Conservation (phyloP, 352 stramenopile genomes). For the Aphanomyces astaci region DNA sequence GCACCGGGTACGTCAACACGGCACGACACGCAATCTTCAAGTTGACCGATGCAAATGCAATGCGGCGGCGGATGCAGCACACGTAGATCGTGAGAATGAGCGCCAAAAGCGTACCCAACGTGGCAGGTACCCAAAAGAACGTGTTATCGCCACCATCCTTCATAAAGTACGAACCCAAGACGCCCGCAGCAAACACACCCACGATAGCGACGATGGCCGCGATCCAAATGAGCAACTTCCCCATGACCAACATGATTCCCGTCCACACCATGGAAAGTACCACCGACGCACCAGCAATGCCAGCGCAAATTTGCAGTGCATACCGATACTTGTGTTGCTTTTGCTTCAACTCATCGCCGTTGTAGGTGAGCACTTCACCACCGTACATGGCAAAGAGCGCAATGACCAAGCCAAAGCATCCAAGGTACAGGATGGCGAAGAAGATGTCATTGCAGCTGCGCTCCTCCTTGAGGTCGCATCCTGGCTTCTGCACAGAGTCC, state of each 20-base stretch:
- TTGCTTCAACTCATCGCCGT: conserved; percentile 9
- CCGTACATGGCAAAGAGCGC: conserved; percentile 10
- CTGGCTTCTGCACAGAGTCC: not conserved
- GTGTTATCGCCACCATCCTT: conserved; percentile 32
- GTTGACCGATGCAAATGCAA: conserved; percentile 77
- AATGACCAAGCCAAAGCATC: conserved; percentile 10
- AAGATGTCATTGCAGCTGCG: conserved; percentile 17
- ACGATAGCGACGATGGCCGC: conserved; percentile 35
- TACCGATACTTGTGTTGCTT: conserved; percentile 54
- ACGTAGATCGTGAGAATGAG: conserved; percentile 43
- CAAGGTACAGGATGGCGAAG: conserved; percentile 10
- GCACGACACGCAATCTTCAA: conserved; percentile 67
- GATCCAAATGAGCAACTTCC: conserved; percentile 61
- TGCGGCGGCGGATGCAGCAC: conserved; percentile 45
- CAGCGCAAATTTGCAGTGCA: conserved; percentile 38
- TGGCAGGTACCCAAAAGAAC: conserved; percentile 43
- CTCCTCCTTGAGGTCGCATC: conserved; percentile 20
- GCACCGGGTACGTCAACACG: conserved; percentile 62
- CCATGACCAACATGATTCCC: conserved; percentile 41
- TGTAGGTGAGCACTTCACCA: conserved; percentile 1
- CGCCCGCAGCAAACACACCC: conserved; percentile 33
- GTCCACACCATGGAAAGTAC: conserved; percentile 43
- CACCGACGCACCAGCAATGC: conserved; percentile 36
- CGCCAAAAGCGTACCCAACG: conserved; percentile 34
- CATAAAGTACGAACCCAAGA: conserved; percentile 36